Evolutionary conservation across 2,329 filamentous ascomycete genomes (phyloP).

Genomic region (Sporothrix brasiliensis): DNA sequence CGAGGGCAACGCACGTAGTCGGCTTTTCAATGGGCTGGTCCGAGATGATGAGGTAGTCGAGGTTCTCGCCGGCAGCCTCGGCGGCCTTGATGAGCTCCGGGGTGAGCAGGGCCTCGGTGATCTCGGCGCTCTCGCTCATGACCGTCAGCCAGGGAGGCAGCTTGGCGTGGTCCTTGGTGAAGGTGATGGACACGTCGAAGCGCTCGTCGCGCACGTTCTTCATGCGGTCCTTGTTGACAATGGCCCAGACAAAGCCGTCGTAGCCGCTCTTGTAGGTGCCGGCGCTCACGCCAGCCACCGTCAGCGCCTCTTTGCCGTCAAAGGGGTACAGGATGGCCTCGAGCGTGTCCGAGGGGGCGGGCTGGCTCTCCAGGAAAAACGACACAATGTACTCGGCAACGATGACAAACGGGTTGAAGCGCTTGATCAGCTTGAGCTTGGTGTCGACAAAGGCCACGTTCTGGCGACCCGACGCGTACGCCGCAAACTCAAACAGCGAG

Average conservation of each 20-base stretch:
- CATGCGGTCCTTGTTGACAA: constrained; percentile 96
- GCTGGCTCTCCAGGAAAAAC: constrained; percentile 79
- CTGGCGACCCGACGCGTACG: constrained; percentile 87
- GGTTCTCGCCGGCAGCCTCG: constrained; percentile 72
- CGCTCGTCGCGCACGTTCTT: constrained; percentile 85
- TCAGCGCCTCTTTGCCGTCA: constrained; percentile 83
- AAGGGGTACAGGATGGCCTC: constrained; percentile 84
- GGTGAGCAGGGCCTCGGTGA: constrained; percentile 84
- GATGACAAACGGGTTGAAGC: constrained; percentile 75
- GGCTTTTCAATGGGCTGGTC: constrained; percentile 91
- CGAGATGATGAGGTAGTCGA: constrained; percentile 85
- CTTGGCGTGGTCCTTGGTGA: constrained; percentile 89
- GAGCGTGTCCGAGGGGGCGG: constrained; percentile 68
- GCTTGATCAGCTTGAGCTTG: constrained; percentile 77
- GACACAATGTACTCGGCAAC: constrained; percentile 67
- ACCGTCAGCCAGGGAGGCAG: constrained; percentile 87
- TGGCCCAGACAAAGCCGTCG: constrained; percentile 90
- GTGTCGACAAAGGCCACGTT: constrained; percentile 91
- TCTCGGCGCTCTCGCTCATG: constrained; percentile 96
- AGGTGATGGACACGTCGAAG: constrained; percentile 90
- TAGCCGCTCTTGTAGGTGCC: constrained; percentile 68
- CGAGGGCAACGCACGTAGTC: constrained; percentile 64
- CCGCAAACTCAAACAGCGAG: constrained; percentile 80
- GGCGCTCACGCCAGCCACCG: constrained; percentile 61
- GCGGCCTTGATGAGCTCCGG: constrained; percentile 83